Evolutionary conservation across 1,284 basidiomycete species (phyloP).

Genomic region (Cutaneotrichosporon spelunceum): DNA sequence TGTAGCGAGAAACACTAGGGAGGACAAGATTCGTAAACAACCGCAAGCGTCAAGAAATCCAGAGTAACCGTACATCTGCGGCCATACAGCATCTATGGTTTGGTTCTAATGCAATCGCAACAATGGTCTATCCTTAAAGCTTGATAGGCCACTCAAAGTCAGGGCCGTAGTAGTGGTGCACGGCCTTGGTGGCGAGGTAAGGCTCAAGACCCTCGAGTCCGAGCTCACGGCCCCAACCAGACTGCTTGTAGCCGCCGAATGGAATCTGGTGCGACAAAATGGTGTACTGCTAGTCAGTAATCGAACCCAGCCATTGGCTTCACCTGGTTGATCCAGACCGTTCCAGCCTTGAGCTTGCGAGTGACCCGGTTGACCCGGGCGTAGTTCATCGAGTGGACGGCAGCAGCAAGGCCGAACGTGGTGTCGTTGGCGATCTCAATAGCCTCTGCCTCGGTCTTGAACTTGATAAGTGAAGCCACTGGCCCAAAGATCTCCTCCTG

Average conservation of each 20-base stretch:
- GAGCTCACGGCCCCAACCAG: slow-evolving; percentile 27
- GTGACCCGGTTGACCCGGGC: slow-evolving; percentile 90
- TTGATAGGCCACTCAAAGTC: slow-evolving; percentile 22
- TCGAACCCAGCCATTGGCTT: not conserved
- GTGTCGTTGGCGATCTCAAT: slow-evolving; percentile 78
- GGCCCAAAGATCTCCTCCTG: slow-evolving; percentile 55
- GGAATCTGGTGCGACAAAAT: slow-evolving; percentile 66
- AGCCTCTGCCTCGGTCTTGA: slow-evolving; percentile 51
- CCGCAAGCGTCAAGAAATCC: not conserved
- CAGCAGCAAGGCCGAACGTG: slow-evolving; percentile 82
- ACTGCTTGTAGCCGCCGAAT: slow-evolving; percentile 29
- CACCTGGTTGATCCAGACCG: slow-evolving; percentile 62
- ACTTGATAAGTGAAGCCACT: slow-evolving; percentile 52
- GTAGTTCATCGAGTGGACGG: slow-evolving; percentile 82
- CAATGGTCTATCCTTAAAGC: not conserved
- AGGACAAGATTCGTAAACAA: not conserved
- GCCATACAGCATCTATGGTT: not conserved
- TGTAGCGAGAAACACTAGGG: not conserved
- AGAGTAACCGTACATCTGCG: not conserved
- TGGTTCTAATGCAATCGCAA: not conserved
- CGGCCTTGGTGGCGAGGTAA: slow-evolving; percentile 17
- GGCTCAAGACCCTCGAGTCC: slow-evolving; percentile 53
- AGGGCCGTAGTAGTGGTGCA: slow-evolving; percentile 18
- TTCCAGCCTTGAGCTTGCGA: slow-evolving; percentile 89
- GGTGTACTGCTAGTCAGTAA: slow-evolving; percentile 58